Base-by-base conservation (phyloP, 345 rosid species). In the Citrus sp. region DNA sequence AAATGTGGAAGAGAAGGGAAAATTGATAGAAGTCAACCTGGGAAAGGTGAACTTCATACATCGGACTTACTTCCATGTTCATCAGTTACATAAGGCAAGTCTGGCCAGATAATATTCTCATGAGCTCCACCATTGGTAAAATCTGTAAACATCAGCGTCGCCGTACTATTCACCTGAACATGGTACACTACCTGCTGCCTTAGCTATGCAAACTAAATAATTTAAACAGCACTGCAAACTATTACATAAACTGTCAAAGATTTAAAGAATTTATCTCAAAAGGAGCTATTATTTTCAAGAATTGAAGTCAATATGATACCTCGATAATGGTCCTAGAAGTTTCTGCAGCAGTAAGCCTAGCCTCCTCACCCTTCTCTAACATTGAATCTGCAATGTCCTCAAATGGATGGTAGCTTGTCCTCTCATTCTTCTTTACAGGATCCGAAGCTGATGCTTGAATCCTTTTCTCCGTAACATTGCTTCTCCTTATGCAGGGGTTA, bases 41-140 rank as follows among this genome's bases (percentile, higher is more conserved):
- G 55, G 27, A 70, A 70, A 22, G 13, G 68, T 3, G 37, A 79
- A 77, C 4, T 70, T 72, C 78, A 72, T 28, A 60, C 6, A 63
- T 76, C 72, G 9, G 34, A 83, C 95, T 83, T 85, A 94, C 99
- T 89, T 88, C 99, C 99, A 76, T 87, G 88, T 80, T 92, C 91
- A 83, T 96, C 97, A 49, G 92, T 89, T 61, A 89, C 86, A 74
- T 91, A 96, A 82, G 90, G 93, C 86, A 96, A 81, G 80, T 92
- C 99, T 24, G 98, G 93, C 93, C 92, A 90, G 78, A 94, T 77
- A 82, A 96, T 77, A 75, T 91, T 90, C 81, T 92, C 97, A 76
- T 91, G 92, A 81, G 88, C 78, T 69, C 88, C 97, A 82, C 87
- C 91, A 77, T 85, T 79, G 54, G 89, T 77, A 79, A 91, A 61